Base-by-base conservation (phyloP, 352 stramenopile species). In the Pythium brassicae region DNA sequence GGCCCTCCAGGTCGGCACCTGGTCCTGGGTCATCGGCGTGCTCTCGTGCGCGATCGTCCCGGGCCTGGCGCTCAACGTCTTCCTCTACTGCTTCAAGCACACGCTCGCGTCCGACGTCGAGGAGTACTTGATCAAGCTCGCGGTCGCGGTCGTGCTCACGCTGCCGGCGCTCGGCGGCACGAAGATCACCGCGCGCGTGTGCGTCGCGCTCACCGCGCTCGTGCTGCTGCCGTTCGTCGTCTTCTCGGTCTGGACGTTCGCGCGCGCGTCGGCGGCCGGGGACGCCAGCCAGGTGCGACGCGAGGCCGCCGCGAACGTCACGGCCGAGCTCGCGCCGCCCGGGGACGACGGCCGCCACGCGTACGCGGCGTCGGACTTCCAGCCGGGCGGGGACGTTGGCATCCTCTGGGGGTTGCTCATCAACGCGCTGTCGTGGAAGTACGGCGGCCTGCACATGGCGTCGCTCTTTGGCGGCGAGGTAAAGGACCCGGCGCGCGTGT, bases 361-460 rank as follows among this genome's bases (percentile, higher is more conserved):
- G 15, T 44, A 44, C 39, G 39, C 39, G 14, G 15, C 39, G 15
- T 1, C 12, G 19, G 39, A 44, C 39, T 44, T 63, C 3, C 14
- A 50, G 9, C 15, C 53, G n/a, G 32, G 9, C 2, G 68, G 61
- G 12, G 61, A 53, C 2, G 50, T 61, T 4, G 27, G 29, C 9
- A 78, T 77, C 52, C 25, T 86, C 6, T 95, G 84, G 81, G 53
- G 69, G 43, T 65, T 76, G 14, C 87, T 87, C 20, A 47, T 97
- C 10, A 97, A 96, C 61, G 93, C 92, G 47, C 66, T 98, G n/a
- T 96, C 96, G 65, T 98, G 94, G 94, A 97, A 96, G 66, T 83
- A 94, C 22, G 96, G 96, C 59, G 89, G 82, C 9, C 94, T 95
- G 58, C 78, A 96, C 61, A 78, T 70, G 50, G 87, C 77, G 1